Base-by-base conservation (phyloP, 257 asterid genomes). In the Solanum pinnatisectum region DNA sequence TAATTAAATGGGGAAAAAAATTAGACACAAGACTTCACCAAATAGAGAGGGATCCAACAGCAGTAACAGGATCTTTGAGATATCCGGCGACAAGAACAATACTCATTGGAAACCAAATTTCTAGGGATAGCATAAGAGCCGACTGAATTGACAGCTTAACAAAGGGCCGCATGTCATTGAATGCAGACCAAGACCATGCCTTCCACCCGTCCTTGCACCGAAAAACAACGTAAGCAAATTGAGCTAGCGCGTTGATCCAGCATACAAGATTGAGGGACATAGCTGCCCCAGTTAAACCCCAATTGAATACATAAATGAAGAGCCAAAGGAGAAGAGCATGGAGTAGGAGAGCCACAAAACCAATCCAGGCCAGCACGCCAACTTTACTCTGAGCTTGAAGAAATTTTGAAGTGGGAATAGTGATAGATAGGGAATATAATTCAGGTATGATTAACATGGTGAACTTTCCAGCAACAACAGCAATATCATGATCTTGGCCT, bases 151-250 rank as follows among this genome's bases (percentile, higher is more conserved):
- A 96, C 5, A 96, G 94, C 91, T 95, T 92, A 70, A 95, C 98
- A 83, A 96, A 96, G 0, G 94, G 92, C 96, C 98, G 91, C 1
- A 96, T 94, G 35, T 96, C 98, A 32, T 86, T 89, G 77, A 96
- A 94, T 0, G 98, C 96, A 2, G 89, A 63, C 90, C 87, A 33
- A 3, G 98, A 94, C 89, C 94, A 93, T 33, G 98, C 99, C 46
- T 86, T 94, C 99, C 99, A 96, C n/a, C 98, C 98, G 7, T 96
- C 98, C 91, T 90, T 91, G 87, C 99, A 95, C 95, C 98, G 94
- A 46, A 91, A 91, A 84, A 96, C 93, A 12, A 95, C 94, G 27
- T 96, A 94, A 87, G 88, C 89, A 20, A 94, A 90, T 83, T 95
- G 98, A 3, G 96, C 88, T 3, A 93, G 23, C 2, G 95, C 95